Evolutionary conservation across 2,329 filamentous ascomycete genomes (phyloP).

Genomic region (Penicillium sp.): DNA sequence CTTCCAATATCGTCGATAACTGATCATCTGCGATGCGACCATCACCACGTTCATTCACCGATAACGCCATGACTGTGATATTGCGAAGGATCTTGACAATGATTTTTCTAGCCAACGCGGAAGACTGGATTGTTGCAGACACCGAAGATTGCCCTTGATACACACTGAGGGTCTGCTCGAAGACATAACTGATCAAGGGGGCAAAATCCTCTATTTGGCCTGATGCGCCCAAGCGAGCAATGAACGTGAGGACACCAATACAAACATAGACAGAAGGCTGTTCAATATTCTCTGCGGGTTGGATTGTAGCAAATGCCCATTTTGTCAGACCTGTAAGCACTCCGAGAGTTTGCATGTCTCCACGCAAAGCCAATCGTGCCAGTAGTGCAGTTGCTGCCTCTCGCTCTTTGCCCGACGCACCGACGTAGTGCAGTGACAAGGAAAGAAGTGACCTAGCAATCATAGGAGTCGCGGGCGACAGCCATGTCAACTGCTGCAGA

Average conservation of each 20-base stretch:
- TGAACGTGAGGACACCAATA: slow-evolving; percentile 75
- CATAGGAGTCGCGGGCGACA: slow-evolving; percentile 63
- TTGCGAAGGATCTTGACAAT: slow-evolving; percentile 82
- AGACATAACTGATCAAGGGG: slow-evolving; percentile 64
- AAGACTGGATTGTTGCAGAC: slow-evolving; percentile 60
- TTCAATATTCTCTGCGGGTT: slow-evolving; percentile 42
- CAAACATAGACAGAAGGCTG: slow-evolving; percentile 66
- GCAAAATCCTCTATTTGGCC: slow-evolving; percentile 74
- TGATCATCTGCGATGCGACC: slow-evolving; percentile 30
- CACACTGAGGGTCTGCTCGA: slow-evolving; percentile 62
- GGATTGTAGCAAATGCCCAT: slow-evolving; percentile 67
- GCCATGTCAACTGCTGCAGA: slow-evolving; percentile 32
- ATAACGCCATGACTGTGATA: slow-evolving; percentile 64
- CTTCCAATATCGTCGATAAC: slow-evolving; percentile 64
- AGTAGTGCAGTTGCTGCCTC: slow-evolving; percentile 83
- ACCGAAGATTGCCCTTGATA: slow-evolving; percentile 52
- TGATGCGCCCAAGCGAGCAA: slow-evolving; percentile 71
- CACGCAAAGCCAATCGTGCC: slow-evolving; percentile 75
- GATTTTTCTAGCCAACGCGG: slow-evolving; percentile 77
- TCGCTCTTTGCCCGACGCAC: slow-evolving; percentile 77
- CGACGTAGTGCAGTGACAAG: slow-evolving; percentile 69
- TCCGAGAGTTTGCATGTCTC: slow-evolving; percentile 80
- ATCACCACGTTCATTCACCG: slow-evolving; percentile 46
- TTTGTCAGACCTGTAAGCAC: slow-evolving; percentile 66
- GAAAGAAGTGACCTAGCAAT: slow-evolving; percentile 70